Percentiles rank a stretch among this genome's conserved stretches.
Evolutionary conservation across 768 basidiomycete species (phyloP).

Genomic region (Kwoniella dejecticola): DNA sequence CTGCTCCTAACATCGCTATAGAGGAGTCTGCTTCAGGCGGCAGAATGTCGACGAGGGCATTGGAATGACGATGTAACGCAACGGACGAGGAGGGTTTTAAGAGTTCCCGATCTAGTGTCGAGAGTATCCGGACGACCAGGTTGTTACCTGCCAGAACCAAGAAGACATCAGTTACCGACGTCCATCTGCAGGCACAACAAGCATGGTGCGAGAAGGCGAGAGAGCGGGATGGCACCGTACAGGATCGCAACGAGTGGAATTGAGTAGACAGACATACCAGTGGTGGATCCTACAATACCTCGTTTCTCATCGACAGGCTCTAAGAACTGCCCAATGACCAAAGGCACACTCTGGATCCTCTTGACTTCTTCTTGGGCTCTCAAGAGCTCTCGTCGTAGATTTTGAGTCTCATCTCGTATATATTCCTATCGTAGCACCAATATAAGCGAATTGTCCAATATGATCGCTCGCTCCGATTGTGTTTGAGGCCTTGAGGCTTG

Average conservation of each 20-base stretch:
- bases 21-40: constrained; percentile 98
- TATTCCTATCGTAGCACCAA: constrained; percentile 94
- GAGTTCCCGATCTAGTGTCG: constrained; percentile 93
- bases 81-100: constrained; percentile 96
- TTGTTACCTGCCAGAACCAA: constrained; percentile 67
- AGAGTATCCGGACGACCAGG: constrained; percentile 95
- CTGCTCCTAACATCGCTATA: constrained; percentile 88
- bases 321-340: constrained; percentile 98
- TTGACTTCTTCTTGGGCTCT: constrained; percentile 99
- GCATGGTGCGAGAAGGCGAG: too few relatives aligned
- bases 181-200: too few relatives aligned
- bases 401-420: constrained; percentile 97
- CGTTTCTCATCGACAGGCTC: constrained; percentile 98
- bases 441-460: too few relatives aligned
- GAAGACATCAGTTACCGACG: too few relatives aligned
- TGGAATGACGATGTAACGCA: constrained; percentile 98
- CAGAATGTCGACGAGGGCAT: constrained; percentile 95
- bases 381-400: constrained; percentile 94
- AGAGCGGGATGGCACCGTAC: too few relatives aligned
- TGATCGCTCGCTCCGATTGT: too few relatives aligned
- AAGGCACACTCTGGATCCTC: constrained; percentile 95
- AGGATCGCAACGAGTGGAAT: background rate
- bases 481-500: too few relatives aligned
- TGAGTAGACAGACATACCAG: too few relatives aligned
- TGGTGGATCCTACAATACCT: constrained; percentile 95